These are phyloP conservation scores for Echinochloa phyllopogon DNA, from an alignment of 176 grass and related monocot species.

Conservation along the genomic window DNA sequence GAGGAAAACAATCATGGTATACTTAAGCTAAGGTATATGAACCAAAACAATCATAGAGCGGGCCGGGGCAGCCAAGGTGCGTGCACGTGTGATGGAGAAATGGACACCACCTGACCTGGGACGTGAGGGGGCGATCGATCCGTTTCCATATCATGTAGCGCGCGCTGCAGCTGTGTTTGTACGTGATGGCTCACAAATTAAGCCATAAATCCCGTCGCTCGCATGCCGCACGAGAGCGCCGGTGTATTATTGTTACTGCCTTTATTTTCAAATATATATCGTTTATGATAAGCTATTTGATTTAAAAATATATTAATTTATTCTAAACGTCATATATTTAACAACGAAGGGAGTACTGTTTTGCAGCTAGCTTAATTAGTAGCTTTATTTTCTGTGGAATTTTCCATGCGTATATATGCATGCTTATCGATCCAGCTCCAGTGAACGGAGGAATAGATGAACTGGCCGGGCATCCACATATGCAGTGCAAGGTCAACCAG, in stretches of 20 bases:
- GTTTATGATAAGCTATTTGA: no score
- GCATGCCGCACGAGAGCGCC: neutral
- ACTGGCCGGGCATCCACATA: no score
- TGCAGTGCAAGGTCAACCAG: neutral
- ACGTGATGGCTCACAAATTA: neutral
- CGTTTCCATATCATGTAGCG: neutral
- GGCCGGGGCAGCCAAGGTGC: neutral
- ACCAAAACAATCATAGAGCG: no score
- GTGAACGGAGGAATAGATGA: neutral
- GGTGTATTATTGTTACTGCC: neutral
- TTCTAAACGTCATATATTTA: no score
- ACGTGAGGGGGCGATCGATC: neutral
- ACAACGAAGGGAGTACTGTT: no score
- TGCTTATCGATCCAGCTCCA: neutral
- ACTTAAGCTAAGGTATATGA: no score
- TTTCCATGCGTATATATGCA: neutral
- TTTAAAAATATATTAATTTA: no score
- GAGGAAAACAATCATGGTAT: no score
- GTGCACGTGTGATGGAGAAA: slow-evolving; percentile 15
- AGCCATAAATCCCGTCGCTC: neutral
- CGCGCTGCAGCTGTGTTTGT: neutral
- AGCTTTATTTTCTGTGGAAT: neutral
- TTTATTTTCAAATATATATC: no score
- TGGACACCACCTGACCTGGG: slow-evolving; percentile 20
- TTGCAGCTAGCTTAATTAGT: neutral